Conservation (phyloP, 768 basidiomycete species). For the Candolleomyces eurysporus region DNA sequence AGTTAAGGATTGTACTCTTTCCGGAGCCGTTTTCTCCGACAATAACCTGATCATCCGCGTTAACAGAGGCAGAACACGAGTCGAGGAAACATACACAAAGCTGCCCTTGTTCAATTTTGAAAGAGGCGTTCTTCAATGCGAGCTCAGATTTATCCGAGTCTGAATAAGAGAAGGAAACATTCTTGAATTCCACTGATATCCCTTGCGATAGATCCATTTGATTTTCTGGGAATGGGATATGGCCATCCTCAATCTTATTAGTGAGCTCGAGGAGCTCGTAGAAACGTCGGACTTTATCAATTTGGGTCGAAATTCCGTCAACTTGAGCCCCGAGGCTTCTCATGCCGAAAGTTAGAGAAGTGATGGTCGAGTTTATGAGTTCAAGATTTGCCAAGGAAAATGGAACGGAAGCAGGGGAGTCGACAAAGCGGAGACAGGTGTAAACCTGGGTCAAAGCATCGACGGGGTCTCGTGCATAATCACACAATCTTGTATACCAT, state of each 20-base stretch:
- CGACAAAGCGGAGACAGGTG: constrained; percentile 61
- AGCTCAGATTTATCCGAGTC: constrained; percentile 34
- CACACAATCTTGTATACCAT: constrained; percentile 16
- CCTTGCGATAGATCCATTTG: constrained; percentile 10
- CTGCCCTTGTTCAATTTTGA: constrained; percentile 66
- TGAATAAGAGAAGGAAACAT: constrained; percentile 73
- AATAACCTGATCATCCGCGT: constrained; percentile 49
- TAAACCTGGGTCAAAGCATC: constrained; percentile 61
- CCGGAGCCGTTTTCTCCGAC: constrained; percentile 80
- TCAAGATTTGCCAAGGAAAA: constrained; percentile 62
- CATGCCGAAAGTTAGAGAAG: constrained; percentile 38
- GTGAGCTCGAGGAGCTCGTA: not conserved
- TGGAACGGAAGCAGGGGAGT: constrained; percentile 60
- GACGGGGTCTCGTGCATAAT: constrained; percentile 51
- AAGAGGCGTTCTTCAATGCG: constrained; percentile 63
- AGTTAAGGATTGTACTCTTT: constrained; percentile 78
- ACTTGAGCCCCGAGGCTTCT: constrained; percentile 34
- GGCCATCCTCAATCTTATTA: not conserved
- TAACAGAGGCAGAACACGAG: not conserved
- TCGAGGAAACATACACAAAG: constrained; percentile 55
- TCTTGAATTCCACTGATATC: constrained; percentile 39
- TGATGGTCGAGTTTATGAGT: constrained; percentile 52
- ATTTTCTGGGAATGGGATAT: not conserved
- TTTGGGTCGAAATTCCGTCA: constrained; percentile 50
- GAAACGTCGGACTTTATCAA: constrained; percentile 42